Evolutionary conservation across 176 grass and related monocot species (phyloP), one percentile per base, ranked within the genome.

Genomic region (Phoenix roebelenii): DNA sequence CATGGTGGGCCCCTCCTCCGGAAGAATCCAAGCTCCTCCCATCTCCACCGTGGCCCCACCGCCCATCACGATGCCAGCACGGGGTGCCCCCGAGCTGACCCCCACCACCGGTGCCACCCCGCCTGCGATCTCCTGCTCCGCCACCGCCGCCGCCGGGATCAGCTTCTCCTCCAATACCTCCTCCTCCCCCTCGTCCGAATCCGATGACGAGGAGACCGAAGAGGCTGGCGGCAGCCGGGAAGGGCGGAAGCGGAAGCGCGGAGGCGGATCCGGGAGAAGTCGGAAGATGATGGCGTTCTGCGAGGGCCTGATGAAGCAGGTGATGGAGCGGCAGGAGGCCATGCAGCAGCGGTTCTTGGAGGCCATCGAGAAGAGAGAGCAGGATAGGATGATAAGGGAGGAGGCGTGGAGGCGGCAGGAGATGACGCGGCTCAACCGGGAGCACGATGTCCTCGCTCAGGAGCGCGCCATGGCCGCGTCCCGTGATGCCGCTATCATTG

Each of bases 261-360:
- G 53, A 5, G 25, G 57, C 15, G 30, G 67, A 15, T 60, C 58
- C 3, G 9, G 60, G 16, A 4, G 6, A 4, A 32, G n/a, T 14
- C 35, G 22, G 62, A 68, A 82, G 68, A 63, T 84, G 72, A 89
- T 67, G 78, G 55, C 67, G 52, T 86, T 95, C 76, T 78, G 89
- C 49, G 82, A 95, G 68, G 68, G 77, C 2, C 62, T 89, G 28
- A 81, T 83, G 74, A 84, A 63, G 49, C 85, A 77, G 67, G 74
- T 89, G 55, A 80, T 89, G 76, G 82, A 89, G 76, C 62, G 71
- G 73, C 85, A 95, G 79, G 82, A 89, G 73, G 73, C 68, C 56
- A 86, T 77, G 82, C 79, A 89, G 70, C 69, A 73, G 35, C 60
- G 78, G 5, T 79, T 95, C 49, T 69, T 86, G 1, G 83, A 86